A percentile compares a stretch with the other conserved stretches of the same genome.
phyloP scores from a whole-genome alignment of 306 rosid genomes.

The Prunus mume region DNA sequence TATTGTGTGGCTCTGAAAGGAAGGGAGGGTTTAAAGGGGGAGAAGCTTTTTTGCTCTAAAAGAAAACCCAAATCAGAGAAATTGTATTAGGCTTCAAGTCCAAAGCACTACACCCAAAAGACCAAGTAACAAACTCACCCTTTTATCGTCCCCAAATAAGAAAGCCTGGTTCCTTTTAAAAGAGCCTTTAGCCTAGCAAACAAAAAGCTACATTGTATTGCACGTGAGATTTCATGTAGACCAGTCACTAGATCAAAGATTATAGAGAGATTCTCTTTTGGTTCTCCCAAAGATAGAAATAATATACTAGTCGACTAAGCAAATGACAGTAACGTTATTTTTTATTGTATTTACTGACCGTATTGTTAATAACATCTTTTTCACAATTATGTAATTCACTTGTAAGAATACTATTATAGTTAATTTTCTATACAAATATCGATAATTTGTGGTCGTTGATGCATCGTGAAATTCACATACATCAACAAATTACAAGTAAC shows the following conservation, averaged over 20 bases:
- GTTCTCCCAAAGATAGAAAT: neutral
- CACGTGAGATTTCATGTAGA: slow-evolving; percentile 63
- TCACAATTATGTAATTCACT: neutral
- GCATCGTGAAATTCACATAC: neutral
- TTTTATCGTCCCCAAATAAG: slow-evolving; percentile 38
- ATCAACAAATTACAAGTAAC: too few species aligned
- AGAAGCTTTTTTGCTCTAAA: slow-evolving; percentile 6
- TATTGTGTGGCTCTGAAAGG: neutral
- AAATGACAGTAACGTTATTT: neutral
- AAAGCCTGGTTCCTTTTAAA: slow-evolving; percentile 25
- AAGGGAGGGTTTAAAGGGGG: neutral
- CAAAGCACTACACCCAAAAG: slow-evolving; percentile 22
- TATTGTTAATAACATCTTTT: neutral
- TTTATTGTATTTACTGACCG: neutral
- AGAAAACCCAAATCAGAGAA: slow-evolving; percentile 1
- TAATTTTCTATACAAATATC: neutral
- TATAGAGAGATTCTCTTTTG: slow-evolving; percentile 37
- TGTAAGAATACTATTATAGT: neutral
- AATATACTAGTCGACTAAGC: neutral
- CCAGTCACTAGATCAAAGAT: slow-evolving; percentile 33
- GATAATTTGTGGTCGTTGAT: too few species aligned
- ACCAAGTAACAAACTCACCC: slow-evolving; percentile 45
- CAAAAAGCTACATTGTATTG: slow-evolving; percentile 46
- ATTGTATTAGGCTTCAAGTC: neutral
- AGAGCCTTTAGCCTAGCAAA: slow-evolving; percentile 17